Evolutionary conservation across 2,329 filamentous ascomycete genomes (phyloP), one percentile per base, ranked within the genome.

Genomic region (Periglandula ipomoeae): DNA sequence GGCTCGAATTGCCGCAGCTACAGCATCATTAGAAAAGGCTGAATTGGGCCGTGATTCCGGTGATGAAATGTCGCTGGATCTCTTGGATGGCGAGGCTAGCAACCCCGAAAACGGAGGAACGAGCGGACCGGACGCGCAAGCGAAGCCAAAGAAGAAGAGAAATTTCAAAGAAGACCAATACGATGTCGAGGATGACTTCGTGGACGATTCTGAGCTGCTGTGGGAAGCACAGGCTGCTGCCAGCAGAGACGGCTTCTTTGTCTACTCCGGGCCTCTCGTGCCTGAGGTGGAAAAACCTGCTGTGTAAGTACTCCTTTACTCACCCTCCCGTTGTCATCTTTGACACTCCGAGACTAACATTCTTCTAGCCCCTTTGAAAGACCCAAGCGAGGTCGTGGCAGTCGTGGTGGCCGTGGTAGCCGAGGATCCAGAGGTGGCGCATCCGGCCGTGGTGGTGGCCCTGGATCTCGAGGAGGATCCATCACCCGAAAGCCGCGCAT

Each of bases 151-250:
- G 65, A 90, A 89, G 73, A 89, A 89, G 68, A 80, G 88, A 48
- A 85, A 85, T 60, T 84, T 85, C 67, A 84, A 85, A 62, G 81
- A 89, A 64, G 85, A 94, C 66, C 84, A 90, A 58, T 90, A 90
- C 59, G 87, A 91, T 61, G 84, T 86, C 59, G 84, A 87, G 43
- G 87, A 90, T 59, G 86, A 85, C 47, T 91, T 91, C 66, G 81
- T 91, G 49, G 93, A 98, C 60, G 93, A 98, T 62, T 94, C 89
- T 1, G 93, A 98, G 65, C 67, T 96, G 61, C 76, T 94, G 1
- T 97, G 91, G 91, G 89, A 97, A 67, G 89, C 95, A 61, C 87
- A 95, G 63, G 91, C 91, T 6, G 89, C 91, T 4, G 90, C 93
- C 42, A 91, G 88, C 56, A 88, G 91, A 58, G 93, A 97, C 63